Evolutionary conservation across 495 filamentous ascomycete species (phyloP).

Genomic region (Letharia lupina): DNA sequence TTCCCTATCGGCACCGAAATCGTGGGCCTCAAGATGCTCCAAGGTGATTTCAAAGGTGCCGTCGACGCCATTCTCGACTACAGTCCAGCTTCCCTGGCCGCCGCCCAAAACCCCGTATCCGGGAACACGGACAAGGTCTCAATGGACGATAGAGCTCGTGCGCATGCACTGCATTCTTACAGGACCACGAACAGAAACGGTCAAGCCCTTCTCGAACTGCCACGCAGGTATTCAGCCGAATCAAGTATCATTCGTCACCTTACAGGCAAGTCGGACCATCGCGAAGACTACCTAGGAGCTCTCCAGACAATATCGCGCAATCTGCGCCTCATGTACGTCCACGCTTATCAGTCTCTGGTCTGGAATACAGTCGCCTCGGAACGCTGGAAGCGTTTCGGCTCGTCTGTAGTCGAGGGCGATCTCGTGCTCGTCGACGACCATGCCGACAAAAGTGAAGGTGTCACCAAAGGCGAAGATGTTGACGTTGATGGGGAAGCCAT

Average conservation of each 20-base stretch:
- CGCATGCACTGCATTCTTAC: constrained; percentile 66
- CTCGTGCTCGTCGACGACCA: constrained; percentile 62
- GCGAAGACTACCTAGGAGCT: constrained; percentile 67
- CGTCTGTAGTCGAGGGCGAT: constrained; percentile 72
- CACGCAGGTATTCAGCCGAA: constrained; percentile 76
- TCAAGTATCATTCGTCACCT: constrained; percentile 67
- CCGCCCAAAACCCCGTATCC: constrained; percentile 31
- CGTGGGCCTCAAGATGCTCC: constrained; percentile 73
- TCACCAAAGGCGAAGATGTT: constrained; percentile 31
- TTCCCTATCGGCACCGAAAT: constrained; percentile 72
- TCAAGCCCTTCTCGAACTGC: constrained; percentile 58
- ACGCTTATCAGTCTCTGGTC: constrained; percentile 88
- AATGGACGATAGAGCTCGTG: constrained; percentile 67
- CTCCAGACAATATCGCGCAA: constrained; percentile 66
- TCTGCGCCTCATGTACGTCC: constrained; percentile 86
- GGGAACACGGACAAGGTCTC: constrained; percentile 38
- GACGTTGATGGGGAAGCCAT: constrained; percentile 66
- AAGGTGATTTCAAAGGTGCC: constrained; percentile 69
- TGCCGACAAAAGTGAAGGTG: constrained; percentile 35
- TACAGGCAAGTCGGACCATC: constrained; percentile 27
- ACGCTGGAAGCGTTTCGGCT: constrained; percentile 65
- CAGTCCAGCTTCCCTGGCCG: constrained; percentile 41
- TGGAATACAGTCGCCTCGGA: constrained; percentile 81
- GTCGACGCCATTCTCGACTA: constrained; percentile 64
- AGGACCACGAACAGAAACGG: constrained; percentile 44